These are phyloP conservation scores for Hypoxylon trugodes DNA, from an alignment of 495 filamentous ascomycete genomes.

Conservation along the genomic window DNA sequence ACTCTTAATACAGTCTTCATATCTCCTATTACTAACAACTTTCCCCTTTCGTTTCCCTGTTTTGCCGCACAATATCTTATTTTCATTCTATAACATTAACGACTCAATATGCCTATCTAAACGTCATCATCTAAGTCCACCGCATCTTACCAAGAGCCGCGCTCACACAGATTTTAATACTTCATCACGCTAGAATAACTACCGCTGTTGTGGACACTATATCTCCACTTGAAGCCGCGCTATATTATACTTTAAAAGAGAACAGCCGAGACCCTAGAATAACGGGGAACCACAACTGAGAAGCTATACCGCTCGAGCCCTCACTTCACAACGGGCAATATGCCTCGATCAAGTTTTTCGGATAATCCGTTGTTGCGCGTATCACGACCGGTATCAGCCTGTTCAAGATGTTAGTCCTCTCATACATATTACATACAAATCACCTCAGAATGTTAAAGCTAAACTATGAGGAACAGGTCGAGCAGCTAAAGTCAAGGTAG, in stretches of 20 bases:
- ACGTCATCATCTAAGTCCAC: slow-evolving; percentile 6
- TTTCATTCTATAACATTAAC: neutral
- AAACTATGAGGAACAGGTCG: slow-evolving; percentile 62
- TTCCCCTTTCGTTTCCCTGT: neutral
- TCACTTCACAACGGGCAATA: slow-evolving; percentile 33
- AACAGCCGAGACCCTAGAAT: slow-evolving; percentile 18
- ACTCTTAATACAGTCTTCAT: slow-evolving; percentile 8
- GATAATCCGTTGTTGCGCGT: slow-evolving; percentile 87
- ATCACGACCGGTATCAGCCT: slow-evolving; percentile 90
- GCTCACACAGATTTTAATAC: slow-evolving; percentile 7
- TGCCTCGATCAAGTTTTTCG: slow-evolving; percentile 57
- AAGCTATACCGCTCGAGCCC: slow-evolving; percentile 28
- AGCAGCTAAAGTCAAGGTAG: slow-evolving; percentile 83
- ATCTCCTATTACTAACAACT: neutral
- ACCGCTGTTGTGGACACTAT: slow-evolving; percentile 29
- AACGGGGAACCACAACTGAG: slow-evolving; percentile 15
- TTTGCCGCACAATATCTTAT: slow-evolving; percentile 1
- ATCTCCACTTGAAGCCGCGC: slow-evolving; percentile 33
- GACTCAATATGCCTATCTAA: slow-evolving; percentile 7
- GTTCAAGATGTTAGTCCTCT: slow-evolving; percentile 75
- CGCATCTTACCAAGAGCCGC: neutral
- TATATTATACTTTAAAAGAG: slow-evolving; percentile 26
- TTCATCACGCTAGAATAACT: slow-evolving; percentile 10
- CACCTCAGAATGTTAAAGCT: slow-evolving; percentile 25
- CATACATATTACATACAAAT: neutral